These are phyloP conservation scores for Monilinia fructigena DNA, from an alignment of 2,329 filamentous ascomycete genomes.

Conservation along the genomic window DNA sequence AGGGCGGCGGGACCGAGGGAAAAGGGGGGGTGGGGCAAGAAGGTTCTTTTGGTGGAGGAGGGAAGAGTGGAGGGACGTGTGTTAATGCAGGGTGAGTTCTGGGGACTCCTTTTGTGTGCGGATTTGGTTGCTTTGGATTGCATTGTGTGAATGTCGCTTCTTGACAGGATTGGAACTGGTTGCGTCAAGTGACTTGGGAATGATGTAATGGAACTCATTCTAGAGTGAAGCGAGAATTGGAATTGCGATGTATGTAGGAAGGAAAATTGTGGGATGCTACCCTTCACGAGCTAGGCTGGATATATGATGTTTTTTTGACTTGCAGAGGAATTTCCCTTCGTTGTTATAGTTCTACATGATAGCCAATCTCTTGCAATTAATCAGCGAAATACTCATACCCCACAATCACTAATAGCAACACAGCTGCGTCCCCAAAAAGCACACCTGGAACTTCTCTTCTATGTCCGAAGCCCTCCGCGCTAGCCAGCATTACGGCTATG, in stretches of 20 bases:
- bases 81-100: conserved; percentile 52
- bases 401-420: background rate
- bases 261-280: background rate
- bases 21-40: conserved; percentile 50
- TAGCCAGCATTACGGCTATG: conserved; percentile 49
- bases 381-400: background rate
- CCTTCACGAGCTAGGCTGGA: background rate
- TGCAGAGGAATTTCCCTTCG: background rate
- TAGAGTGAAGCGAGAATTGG: background rate
- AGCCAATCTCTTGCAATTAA: background rate
- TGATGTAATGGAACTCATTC: background rate
- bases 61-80: conserved; percentile 49
- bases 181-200: conserved; percentile 1
- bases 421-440: conserved; percentile 53
- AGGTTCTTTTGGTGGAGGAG: conserved; percentile 51
- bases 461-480: conserved; percentile 48
- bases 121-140: background rate
- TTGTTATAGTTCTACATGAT: background rate
- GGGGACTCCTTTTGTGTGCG: background rate
- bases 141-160: background rate
- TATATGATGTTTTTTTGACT: background rate
- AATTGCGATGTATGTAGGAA: background rate
- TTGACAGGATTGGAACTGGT: background rate
- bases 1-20: conserved; percentile 42
- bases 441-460: conserved; percentile 52